phyloP scores from a whole-genome alignment of 176 grass and related monocot genomes.

The Otatea glauca region DNA sequence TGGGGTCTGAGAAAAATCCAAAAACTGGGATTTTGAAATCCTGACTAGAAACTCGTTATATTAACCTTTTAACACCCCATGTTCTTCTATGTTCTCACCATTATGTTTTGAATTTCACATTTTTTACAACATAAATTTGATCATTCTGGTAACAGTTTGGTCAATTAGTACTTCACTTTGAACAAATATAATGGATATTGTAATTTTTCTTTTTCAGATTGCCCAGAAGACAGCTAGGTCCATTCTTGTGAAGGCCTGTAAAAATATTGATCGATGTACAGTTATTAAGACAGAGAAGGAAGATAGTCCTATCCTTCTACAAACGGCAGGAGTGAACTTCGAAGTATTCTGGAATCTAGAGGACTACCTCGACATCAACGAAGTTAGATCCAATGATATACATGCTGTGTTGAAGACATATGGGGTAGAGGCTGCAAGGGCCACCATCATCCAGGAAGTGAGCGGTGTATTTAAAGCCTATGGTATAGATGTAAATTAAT shows the following conservation, averaged over 20 bases:
- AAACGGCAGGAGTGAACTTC: conserved; percentile 77
- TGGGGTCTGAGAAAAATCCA: no score
- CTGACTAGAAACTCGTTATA: no score
- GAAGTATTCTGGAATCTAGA: conserved; percentile 62
- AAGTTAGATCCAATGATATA: conserved; percentile 65
- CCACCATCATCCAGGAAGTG: conserved; percentile 74
- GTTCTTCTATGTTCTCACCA: not conserved
- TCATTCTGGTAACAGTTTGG: not conserved
- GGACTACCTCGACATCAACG: conserved; percentile 43
- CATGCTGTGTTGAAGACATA: conserved; percentile 73
- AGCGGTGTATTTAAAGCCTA: conserved; percentile 58
- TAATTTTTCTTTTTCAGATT: conserved; percentile 51
- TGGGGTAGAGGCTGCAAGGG: conserved; percentile 78
- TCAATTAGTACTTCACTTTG: not conserved
- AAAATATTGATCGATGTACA: conserved; percentile 58
- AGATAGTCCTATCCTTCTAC: conserved; percentile 25
- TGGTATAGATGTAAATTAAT: conserved; percentile 71
- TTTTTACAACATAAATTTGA: not conserved
- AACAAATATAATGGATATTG: not conserved
- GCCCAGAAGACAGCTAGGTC: conserved; percentile 67
- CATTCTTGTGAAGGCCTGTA: conserved; percentile 62
- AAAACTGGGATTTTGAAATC: not conserved
- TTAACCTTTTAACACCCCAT: not conserved
- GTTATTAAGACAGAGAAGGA: conserved; percentile 30
- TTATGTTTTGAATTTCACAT: not conserved